Percentiles rank a stretch among this genome's conserved stretches.
These are phyloP conservation scores for Hyaloscypha variabilis DNA, from an alignment of 495 filamentous ascomycete genomes.

Conservation along the genomic window DNA sequence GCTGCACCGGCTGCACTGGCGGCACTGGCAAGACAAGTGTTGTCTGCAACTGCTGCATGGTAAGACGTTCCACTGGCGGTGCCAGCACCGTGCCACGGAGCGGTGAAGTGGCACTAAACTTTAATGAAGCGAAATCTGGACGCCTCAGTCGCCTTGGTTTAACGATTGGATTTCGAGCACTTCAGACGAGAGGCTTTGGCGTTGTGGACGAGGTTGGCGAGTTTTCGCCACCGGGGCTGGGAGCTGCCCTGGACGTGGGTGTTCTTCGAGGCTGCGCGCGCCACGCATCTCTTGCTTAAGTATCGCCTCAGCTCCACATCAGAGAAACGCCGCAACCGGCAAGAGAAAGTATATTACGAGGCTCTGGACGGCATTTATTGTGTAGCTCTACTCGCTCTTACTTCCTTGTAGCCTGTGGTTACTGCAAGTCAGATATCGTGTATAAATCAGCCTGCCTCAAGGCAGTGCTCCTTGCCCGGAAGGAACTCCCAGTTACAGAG, in stretches of 20 bases:
- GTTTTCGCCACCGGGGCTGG: background rate
- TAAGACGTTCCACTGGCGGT: background rate
- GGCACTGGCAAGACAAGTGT: background rate
- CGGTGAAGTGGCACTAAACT: slow-evolving; percentile 14
- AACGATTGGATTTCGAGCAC: background rate
- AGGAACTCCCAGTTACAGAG: background rate
- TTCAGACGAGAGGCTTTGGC: background rate
- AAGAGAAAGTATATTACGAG: background rate
- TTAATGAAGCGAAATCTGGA: slow-evolving; percentile 3
- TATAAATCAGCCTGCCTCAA: background rate
- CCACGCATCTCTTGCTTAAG: background rate
- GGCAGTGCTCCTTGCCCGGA: background rate
- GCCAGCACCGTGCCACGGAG: background rate
- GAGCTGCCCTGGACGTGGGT: background rate
- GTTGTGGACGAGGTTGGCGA: background rate
- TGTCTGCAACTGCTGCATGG: background rate
- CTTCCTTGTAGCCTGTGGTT: background rate
- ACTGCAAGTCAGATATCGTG: background rate
- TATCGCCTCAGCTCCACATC: background rate
- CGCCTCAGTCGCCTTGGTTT: slow-evolving; percentile 7
- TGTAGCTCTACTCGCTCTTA: too few relatives aligned
- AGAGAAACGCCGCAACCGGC: background rate
- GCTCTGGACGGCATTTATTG: background rate
- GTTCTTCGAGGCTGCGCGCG: background rate
- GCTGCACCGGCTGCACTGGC: background rate